phyloP scores from a whole-genome alignment of 1,139 yeast species.

The Torulaspora globosa region DNA sequence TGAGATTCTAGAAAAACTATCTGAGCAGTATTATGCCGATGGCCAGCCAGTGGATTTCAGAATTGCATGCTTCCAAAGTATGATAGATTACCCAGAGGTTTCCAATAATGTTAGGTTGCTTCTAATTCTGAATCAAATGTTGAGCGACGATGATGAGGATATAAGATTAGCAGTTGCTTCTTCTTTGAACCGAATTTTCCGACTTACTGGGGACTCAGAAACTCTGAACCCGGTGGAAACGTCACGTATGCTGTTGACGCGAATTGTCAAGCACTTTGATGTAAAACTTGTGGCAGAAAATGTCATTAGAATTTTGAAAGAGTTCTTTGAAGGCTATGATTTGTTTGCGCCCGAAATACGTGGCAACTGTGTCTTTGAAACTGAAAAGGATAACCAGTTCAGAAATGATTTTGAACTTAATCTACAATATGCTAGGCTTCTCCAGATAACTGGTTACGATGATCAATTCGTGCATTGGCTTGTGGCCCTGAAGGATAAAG shows the following conservation, averaged over 20 bases:
- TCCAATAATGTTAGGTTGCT: slow-evolving; percentile 16
- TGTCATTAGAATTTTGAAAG: neutral
- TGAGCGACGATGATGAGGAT: slow-evolving; percentile 60
- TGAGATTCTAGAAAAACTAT: slow-evolving; percentile 36
- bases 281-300: neutral
- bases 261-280: neutral
- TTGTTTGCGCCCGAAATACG: slow-evolving; percentile 21
- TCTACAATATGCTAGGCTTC: slow-evolving; percentile 13
- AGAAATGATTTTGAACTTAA: slow-evolving; percentile 37
- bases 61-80: slow-evolving; percentile 46
- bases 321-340: slow-evolving; percentile 9
- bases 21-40: slow-evolving; percentile 41
- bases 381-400: slow-evolving; percentile 52
- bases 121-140: slow-evolving; percentile 40
- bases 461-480: slow-evolving; percentile 8
- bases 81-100: slow-evolving; percentile 35
- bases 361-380: slow-evolving; percentile 42
- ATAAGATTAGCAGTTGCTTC: slow-evolving; percentile 43
- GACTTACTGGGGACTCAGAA: slow-evolving; percentile 1
- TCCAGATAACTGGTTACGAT: slow-evolving; percentile 11
- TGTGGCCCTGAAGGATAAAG: neutral
- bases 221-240: neutral
- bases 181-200: slow-evolving; percentile 30
- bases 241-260: neutral
- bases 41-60: slow-evolving; percentile 46